Evolutionary conservation across 257 asterid species (phyloP).

Genomic region (Jaltomata sinuosa): DNA sequence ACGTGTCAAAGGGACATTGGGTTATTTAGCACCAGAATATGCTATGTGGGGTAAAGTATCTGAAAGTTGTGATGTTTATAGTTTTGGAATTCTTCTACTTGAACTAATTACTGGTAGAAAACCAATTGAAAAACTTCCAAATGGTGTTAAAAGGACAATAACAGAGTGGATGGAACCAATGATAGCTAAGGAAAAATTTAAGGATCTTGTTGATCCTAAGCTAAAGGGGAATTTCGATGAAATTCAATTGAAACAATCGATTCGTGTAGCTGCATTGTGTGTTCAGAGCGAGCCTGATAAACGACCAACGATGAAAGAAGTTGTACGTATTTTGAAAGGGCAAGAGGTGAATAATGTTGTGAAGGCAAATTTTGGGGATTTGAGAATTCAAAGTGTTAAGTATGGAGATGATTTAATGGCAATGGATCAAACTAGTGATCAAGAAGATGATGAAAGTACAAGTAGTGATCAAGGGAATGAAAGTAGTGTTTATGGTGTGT

Average conservation of each 20-base stretch:
- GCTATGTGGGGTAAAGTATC: conserved; percentile 95
- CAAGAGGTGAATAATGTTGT: conserved; percentile 14
- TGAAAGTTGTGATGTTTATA: conserved; percentile 73
- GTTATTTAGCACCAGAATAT: conserved; percentile 77
- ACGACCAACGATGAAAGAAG: conserved; percentile 72
- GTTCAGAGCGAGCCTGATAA: conserved; percentile 66
- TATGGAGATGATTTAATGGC: conserved; percentile 66
- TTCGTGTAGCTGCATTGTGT: conserved; percentile 61
- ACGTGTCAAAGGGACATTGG: conserved; percentile 74
- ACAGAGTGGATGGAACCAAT: conserved; percentile 85
- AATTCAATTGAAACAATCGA: conserved; percentile 28
- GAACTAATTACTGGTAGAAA: conserved; percentile 64
- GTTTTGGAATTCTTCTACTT: conserved; percentile 60
- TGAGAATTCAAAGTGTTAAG: conserved; percentile 44
- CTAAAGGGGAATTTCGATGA: conserved; percentile 53
- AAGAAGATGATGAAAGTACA: conserved; percentile 9
- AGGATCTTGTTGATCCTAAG: conserved; percentile 65
- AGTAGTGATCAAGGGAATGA: conserved; percentile 29
- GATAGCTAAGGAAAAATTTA: conserved; percentile 32
- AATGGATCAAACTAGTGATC: conserved; percentile 54
- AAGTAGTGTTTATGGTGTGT: conserved; percentile 70
- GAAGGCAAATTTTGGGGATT: background rate
- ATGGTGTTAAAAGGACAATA: conserved; percentile 66
- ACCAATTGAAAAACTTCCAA: conserved; percentile 75
- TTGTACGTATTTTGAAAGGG: conserved; percentile 43